Percentiles rank a stretch among this genome's conserved stretches.
These are phyloP conservation scores for Fagus sylvatica DNA, from an alignment of 306 rosid species.

Conservation along the genomic window DNA sequence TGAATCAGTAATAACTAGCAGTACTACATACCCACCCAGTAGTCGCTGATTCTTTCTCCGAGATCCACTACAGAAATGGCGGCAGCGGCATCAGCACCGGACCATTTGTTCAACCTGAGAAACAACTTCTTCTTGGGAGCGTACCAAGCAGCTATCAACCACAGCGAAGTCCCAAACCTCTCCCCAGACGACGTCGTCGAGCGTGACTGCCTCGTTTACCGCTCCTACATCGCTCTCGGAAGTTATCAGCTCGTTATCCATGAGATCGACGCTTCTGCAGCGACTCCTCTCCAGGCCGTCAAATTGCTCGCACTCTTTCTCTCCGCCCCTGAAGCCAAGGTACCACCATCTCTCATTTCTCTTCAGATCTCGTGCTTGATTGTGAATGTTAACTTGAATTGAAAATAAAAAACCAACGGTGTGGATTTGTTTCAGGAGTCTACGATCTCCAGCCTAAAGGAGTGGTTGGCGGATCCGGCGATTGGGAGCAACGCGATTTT, in stretches of 20 bases:
- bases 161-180: constrained; percentile 70
- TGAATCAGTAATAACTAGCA: too few species aligned
- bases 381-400: too few species aligned
- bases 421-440: constrained; percentile 67
- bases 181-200: constrained; percentile 75
- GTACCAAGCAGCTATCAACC: constrained; percentile 86
- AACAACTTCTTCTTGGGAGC: constrained; percentile 95
- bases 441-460: constrained; percentile 62
- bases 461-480: constrained; percentile 84
- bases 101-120: constrained; percentile 75
- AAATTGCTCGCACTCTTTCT: constrained; percentile 87
- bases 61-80: background rate
- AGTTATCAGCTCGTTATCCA: constrained; percentile 69
- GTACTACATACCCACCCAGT: too few species aligned
- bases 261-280: constrained; percentile 82
- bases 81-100: constrained; percentile 55
- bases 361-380: background rate
- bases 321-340: constrained; percentile 71
- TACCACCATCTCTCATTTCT: background rate
- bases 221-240: constrained; percentile 91
- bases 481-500: constrained; percentile 68
- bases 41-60: background rate
- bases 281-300: constrained; percentile 94
- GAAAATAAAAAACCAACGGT: too few species aligned
- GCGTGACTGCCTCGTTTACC: constrained; percentile 75